Percentiles rank a stretch among this genome's conserved stretches.
phyloP scores from a whole-genome alignment of 371 early-diverging fungal species.

The Dinochytrium kinnereticum region DNA sequence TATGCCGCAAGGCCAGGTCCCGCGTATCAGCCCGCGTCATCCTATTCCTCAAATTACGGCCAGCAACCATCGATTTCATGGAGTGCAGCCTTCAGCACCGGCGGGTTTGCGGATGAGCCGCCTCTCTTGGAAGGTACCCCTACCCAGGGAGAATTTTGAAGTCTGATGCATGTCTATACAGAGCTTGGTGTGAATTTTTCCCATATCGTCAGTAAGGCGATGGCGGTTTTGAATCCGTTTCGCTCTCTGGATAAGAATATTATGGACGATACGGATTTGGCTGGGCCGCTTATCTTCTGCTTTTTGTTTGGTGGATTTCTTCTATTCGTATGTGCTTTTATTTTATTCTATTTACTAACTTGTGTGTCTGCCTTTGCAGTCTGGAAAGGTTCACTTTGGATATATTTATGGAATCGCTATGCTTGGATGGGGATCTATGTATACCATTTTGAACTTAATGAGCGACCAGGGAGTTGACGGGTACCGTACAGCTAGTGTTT shows the following conservation, averaged over 20 bases:
- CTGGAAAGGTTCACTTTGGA: slow-evolving; percentile 94
- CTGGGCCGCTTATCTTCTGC: slow-evolving; percentile 91
- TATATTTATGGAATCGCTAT: slow-evolving; percentile 96
- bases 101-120: slow-evolving; percentile 86
- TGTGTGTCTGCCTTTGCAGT: slow-evolving; percentile 46
- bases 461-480: slow-evolving; percentile 85
- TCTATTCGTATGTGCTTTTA: slow-evolving; percentile 63
- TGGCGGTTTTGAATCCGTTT: slow-evolving; percentile 91
- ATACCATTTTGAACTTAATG: slow-evolving; percentile 92
- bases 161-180: slow-evolving; percentile 25
- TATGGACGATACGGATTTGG: slow-evolving; percentile 89
- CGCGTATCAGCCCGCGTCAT: not conserved
- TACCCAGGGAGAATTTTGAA: not conserved
- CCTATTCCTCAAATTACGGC: not conserved
- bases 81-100: slow-evolving; percentile 70
- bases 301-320: slow-evolving; percentile 88
- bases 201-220: slow-evolving; percentile 82
- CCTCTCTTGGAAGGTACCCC: slow-evolving; percentile 79
- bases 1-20: not conserved
- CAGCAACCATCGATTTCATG: slow-evolving; percentile 26
- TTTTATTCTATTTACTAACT: not conserved
- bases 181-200: slow-evolving; percentile 92
- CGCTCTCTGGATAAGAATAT: slow-evolving; percentile 85
- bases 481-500: slow-evolving; percentile 89
- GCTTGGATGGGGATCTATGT: slow-evolving; percentile 86